These are phyloP conservation scores for Trichoderma lentiforme DNA, from an alignment of 2,329 filamentous ascomycete species.

Conservation along the genomic window DNA sequence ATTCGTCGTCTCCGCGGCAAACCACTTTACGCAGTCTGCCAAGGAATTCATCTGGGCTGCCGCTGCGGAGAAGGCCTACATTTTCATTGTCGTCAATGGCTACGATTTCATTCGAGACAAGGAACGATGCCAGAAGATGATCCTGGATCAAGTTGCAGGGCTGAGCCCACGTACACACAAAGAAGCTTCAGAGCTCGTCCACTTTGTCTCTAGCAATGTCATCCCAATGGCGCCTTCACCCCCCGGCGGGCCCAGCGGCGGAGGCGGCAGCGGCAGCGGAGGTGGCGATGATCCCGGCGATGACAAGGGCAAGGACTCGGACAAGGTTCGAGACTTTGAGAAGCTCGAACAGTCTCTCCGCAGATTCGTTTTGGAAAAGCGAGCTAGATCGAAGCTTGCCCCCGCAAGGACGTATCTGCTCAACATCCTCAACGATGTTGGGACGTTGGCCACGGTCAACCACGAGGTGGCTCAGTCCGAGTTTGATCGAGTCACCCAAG, in stretches of 20 bases:
- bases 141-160: conserved; percentile 80
- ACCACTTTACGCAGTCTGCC: conserved; percentile 97
- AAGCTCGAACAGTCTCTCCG: conserved; percentile 83
- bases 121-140: conserved; percentile 84
- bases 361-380: conserved; percentile 92
- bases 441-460: conserved; percentile 81
- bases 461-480: conserved; percentile 82
- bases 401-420: conserved; percentile 93
- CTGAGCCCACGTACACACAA: conserved; percentile 93
- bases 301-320: conserved; percentile 79
- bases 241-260: conserved; percentile 53
- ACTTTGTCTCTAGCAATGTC: conserved; percentile 96
- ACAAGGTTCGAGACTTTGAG: conserved; percentile 87
- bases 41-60: conserved; percentile 97
- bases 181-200: conserved; percentile 86
- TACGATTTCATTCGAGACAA: conserved; percentile 94
- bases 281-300: conserved; percentile 56
- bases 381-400: conserved; percentile 89
- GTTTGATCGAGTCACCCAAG: conserved; percentile 74
- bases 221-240: conserved; percentile 69
- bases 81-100: conserved; percentile 98
- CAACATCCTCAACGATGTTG: conserved; percentile 86
- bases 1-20: conserved; percentile 95
- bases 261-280: conserved; percentile 51
- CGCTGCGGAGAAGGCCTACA: conserved; percentile 94